A percentile compares a stretch with the other conserved stretches of the same genome.
Conservation (phyloP, 2,329 filamentous ascomycete genomes). For the Parafenestella ontariensis region DNA sequence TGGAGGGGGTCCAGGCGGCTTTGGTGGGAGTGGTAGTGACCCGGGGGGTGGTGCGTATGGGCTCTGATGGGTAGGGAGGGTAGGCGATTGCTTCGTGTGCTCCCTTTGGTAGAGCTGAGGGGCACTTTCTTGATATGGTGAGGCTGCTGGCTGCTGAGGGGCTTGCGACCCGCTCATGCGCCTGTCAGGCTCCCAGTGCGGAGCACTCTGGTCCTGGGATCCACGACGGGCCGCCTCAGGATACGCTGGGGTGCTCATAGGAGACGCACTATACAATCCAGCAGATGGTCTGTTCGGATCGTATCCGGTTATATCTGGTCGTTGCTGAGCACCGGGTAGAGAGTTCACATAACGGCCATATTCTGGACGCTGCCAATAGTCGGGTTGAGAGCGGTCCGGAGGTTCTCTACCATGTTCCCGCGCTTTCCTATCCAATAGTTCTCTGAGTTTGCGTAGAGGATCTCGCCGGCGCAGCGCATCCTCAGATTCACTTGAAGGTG, state of each 20-base stretch:
- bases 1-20: conserved; percentile 39
- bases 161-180: conserved; percentile 38
- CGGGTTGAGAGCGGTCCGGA: conserved; percentile 22
- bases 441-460: conserved; percentile 34
- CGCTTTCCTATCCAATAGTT: conserved; percentile 36
- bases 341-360: background rate
- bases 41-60: conserved; percentile 37
- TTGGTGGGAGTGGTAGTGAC: conserved; percentile 34
- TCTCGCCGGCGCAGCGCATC: conserved; percentile 34
- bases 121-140: conserved; percentile 34
- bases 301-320: conserved; percentile 24
- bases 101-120: conserved; percentile 34
- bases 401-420: conserved; percentile 26
- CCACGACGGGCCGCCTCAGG: conserved; percentile 26
- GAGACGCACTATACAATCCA: conserved; percentile 29
- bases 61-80: conserved; percentile 37
- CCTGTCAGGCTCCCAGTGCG: conserved; percentile 37
- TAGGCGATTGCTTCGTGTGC: conserved; percentile 24
- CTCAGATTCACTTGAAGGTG: conserved; percentile 27
- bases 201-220: conserved; percentile 33
- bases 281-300: conserved; percentile 35
- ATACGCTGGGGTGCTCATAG: conserved; percentile 23
- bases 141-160: conserved; percentile 27
- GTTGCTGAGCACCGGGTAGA: conserved; percentile 19
- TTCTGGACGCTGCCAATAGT: conserved; percentile 8